Base-by-base conservation (phyloP, 768 basidiomycete genomes). In the Hericium coralloides region DNA sequence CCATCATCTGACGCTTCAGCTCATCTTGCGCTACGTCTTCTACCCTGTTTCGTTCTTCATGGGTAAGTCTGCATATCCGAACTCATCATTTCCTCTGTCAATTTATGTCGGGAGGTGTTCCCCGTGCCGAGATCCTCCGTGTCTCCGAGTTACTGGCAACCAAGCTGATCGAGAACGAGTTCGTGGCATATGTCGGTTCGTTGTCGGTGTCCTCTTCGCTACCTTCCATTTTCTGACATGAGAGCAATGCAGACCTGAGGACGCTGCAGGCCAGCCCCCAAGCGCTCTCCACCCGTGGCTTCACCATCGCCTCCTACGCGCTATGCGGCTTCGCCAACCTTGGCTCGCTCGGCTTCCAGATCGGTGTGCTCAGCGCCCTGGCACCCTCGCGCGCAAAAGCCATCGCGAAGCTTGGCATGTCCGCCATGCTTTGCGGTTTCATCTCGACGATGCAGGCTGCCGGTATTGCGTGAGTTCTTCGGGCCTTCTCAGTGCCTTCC, bases 311-410 rank as follows among this genome's bases (percentile, higher is more conserved):
- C 15, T 84, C 87, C 38, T 95, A 94, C 68, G 85, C 87, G 15
- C 83, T 95, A 15, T 94, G 92, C 69, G 94, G 94, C 10, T 95
- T 95, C 66, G 90, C 90, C 58, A 95, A 95, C 68, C 74, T 92
- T 47, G 83, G 87, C 55, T 89, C 89, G 7, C 74, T 93, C 23
- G 93, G 92, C 65, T 92, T 95, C 63, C 89, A 93, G 69, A 81
- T 89, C 58, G 87, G 87, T 65, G 87, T 89, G 66, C 74, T 89
- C 50, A 74, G 76, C 49, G 83, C 84, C 20, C 75, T 89, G 23
- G 87, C 87, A 20, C 87, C 87, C 3, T 75, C 84, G 22, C 80
- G 84, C 59, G 76, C 79, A 55, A 87, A 80, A 65, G 73, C 80
- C 60, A 94, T 95, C 63, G 84, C 87, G 26, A 76, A 75, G 9